Evolutionary conservation across 345 rosid species (phyloP).

Genomic region (Dovyalis caffra): DNA sequence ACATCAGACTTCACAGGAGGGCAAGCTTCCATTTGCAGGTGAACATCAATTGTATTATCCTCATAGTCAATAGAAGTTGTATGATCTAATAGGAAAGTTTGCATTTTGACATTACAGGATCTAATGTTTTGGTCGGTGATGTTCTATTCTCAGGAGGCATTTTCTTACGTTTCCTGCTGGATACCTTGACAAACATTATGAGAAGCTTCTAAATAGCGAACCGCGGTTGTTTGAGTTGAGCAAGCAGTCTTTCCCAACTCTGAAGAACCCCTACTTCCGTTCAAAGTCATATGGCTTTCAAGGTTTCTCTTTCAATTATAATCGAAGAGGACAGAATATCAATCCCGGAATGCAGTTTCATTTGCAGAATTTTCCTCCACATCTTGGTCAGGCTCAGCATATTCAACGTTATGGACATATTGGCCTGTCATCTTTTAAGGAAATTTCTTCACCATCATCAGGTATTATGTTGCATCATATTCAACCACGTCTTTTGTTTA

Average conservation of each 20-base stretch:
- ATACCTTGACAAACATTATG: slow-evolving; percentile 42
- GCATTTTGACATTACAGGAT: not conserved
- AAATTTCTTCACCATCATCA: slow-evolving; percentile 25
- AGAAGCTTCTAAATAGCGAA: slow-evolving; percentile 43
- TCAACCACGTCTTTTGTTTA: not conserved
- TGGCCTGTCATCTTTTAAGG: not conserved
- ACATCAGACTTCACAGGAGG: slow-evolving; percentile 46
- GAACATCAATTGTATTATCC: not conserved
- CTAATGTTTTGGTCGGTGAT: not conserved
- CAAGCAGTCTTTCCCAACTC: slow-evolving; percentile 36
- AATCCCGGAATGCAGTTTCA: not conserved
- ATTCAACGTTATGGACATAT: not conserved
- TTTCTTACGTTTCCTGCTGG: slow-evolving; percentile 43
- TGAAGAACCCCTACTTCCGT: slow-evolving; percentile 23
- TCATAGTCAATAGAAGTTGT: not conserved
- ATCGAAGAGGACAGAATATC: not conserved
- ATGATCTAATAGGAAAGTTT: not conserved
- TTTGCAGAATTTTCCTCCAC: not conserved
- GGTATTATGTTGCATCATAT: slow-evolving; percentile 9
- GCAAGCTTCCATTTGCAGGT: slow-evolving; percentile 46
- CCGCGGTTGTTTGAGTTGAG: slow-evolving; percentile 27
- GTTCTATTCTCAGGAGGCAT: slow-evolving; percentile 46
- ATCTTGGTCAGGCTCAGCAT: not conserved
- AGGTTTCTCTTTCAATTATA: not conserved
- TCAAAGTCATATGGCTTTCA: not conserved